phyloP scores from a whole-genome alignment of 2,329 filamentous ascomycete species.

The Amauroascus verrucosus region DNA sequence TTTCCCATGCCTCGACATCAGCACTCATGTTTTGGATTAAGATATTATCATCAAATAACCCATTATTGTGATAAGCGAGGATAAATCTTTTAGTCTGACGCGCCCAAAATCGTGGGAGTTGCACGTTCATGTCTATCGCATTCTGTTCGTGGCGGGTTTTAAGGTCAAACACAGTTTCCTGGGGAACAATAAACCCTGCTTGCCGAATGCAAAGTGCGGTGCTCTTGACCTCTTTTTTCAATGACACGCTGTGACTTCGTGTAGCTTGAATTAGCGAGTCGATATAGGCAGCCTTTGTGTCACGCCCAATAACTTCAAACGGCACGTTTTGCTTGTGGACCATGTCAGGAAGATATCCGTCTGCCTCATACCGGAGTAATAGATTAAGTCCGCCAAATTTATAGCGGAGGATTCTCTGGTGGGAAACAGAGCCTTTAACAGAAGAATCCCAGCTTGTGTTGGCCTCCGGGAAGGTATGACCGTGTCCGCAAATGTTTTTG shows the following conservation, averaged over 20 bases:
- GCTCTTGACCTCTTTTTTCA: background rate
- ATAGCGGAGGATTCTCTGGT: constrained; percentile 54
- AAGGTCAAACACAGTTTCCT: constrained; percentile 42
- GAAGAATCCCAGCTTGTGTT: constrained; percentile 54
- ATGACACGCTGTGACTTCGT: background rate
- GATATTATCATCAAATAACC: constrained; percentile 35
- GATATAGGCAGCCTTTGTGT: background rate
- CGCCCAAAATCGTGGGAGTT: constrained; percentile 41
- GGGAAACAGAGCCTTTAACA: constrained; percentile 47
- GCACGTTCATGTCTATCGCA: constrained; percentile 30
- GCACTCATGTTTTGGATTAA: constrained; percentile 30
- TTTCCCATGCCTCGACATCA: constrained; percentile 36
- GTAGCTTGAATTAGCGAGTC: background rate
- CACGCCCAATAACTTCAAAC: background rate
- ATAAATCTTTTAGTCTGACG: constrained; percentile 44
- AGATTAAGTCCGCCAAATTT: constrained; percentile 44
- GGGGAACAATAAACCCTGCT: constrained; percentile 25
- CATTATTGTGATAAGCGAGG: constrained; percentile 40
- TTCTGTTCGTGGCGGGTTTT: constrained; percentile 40
- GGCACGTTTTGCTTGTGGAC: constrained; percentile 16
- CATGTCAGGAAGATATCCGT: constrained; percentile 45
- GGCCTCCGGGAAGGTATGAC: constrained; percentile 56
- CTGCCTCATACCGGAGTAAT: constrained; percentile 48
- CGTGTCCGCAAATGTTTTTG: constrained; percentile 47
- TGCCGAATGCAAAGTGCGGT: constrained; percentile 3